Conservation (phyloP, 1,284 basidiomycete genomes). For the Cutaneotrichosporon sp. region DNA sequence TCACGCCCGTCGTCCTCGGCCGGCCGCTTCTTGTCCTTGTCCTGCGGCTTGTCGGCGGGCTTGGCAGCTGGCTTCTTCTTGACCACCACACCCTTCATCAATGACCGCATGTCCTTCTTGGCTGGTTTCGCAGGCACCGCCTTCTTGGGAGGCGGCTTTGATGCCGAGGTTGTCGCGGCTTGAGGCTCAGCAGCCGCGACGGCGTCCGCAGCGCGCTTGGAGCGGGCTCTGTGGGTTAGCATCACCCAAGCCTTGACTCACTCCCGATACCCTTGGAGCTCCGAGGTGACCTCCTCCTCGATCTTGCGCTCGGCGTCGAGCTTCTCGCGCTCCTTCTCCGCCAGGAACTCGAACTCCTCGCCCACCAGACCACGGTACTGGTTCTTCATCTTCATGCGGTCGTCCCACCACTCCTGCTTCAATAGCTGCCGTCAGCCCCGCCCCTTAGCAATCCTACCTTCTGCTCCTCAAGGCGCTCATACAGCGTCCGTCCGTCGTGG, state of each 20-base stretch:
- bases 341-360: constrained; percentile 85
- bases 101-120: constrained; percentile 49
- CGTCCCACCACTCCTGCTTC: constrained; percentile 93
- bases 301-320: constrained; percentile 71
- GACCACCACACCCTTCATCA: constrained; percentile 53
- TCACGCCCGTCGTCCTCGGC: neutral
- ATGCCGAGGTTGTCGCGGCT: constrained; percentile 4
- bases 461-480: constrained; percentile 66
- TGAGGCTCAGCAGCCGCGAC: constrained; percentile 23
- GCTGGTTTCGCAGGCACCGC: constrained; percentile 32
- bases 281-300: constrained; percentile 74
- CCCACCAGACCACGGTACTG: constrained; percentile 88
- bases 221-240: neutral
- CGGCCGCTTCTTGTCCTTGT: neutral
- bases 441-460: constrained; percentile 62
- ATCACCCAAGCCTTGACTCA: neutral
- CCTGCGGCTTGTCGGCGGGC: neutral
- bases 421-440: constrained; percentile 58
- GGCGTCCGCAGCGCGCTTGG: constrained; percentile 3
- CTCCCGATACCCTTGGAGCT: constrained; percentile 19
- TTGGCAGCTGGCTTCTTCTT: constrained; percentile 49
- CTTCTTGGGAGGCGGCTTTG: constrained; percentile 13
- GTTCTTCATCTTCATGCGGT: constrained; percentile 86
- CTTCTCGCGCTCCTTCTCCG: constrained; percentile 74
- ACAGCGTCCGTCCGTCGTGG: constrained; percentile 81